phyloP scores from a whole-genome alignment of 768 basidiomycete genomes.

The Mycena floridula region DNA sequence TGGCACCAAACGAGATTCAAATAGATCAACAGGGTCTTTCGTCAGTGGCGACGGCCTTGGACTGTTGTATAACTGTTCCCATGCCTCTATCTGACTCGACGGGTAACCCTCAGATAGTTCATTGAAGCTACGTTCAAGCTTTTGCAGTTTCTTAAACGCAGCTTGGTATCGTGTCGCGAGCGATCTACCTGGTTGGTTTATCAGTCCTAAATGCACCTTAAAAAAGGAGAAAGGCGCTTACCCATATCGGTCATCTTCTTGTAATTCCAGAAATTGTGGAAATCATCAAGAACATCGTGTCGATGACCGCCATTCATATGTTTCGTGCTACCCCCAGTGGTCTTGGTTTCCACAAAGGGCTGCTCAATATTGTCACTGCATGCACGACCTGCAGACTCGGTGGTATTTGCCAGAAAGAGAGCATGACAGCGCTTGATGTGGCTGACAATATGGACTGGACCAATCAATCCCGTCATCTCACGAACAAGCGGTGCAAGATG shows the following conservation, averaged over 20 bases:
- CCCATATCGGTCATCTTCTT: slow-evolving; percentile 17
- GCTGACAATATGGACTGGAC: not conserved
- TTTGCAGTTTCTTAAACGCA: not conserved
- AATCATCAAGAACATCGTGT: slow-evolving; percentile 23
- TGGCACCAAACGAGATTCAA: not conserved
- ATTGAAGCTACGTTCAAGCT: not conserved
- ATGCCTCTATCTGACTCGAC: not conserved
- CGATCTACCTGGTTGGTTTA: not conserved
- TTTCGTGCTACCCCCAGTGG: slow-evolving; percentile 19
- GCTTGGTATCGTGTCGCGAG: not conserved
- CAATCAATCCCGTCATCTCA: not conserved
- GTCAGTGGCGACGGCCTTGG: not conserved
- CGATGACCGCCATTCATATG: slow-evolving; percentile 23
- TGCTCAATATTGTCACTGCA: not conserved
- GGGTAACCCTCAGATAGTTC: not conserved
- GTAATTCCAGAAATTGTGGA: slow-evolving; percentile 20
- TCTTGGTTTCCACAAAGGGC: slow-evolving; percentile 16
- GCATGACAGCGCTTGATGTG: not conserved
- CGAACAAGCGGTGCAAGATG: not conserved
- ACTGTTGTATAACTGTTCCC: not conserved
- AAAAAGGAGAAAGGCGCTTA: slow-evolving; percentile 7
- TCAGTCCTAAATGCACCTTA: not conserved
- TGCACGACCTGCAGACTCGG: not conserved
- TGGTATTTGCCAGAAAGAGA: not conserved
- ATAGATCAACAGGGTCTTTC: not conserved